Percentiles rank a stretch among this genome's conserved stretches.
Evolutionary conservation across 2,329 filamentous ascomycete genomes (phyloP).

Genomic region (Knufia fluminis): DNA sequence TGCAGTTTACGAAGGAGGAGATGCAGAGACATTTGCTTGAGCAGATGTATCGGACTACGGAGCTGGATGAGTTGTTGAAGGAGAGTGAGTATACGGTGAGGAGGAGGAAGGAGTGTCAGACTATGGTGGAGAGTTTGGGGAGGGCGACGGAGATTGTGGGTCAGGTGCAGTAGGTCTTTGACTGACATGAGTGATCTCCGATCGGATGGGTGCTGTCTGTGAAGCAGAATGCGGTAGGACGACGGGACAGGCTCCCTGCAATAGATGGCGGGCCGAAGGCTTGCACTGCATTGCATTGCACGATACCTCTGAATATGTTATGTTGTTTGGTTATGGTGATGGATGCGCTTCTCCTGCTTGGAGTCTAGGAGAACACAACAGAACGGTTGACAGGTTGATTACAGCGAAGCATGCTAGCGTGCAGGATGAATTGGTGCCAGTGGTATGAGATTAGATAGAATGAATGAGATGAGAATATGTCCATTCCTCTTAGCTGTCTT

Average conservation of each 20-base stretch:
- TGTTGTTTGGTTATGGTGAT: background rate
- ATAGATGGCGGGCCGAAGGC: background rate
- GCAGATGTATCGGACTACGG: conserved; percentile 89
- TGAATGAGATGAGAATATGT: background rate
- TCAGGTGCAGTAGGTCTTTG: conserved; percentile 46
- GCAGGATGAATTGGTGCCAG: background rate
- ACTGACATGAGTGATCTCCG: background rate
- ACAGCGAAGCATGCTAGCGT: background rate
- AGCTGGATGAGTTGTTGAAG: conserved; percentile 88
- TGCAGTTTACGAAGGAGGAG: conserved; percentile 90
- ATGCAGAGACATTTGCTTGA: conserved; percentile 97
- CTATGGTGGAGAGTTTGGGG: conserved; percentile 92
- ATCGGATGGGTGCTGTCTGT: too few relatives aligned
- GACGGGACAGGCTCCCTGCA: too few relatives aligned
- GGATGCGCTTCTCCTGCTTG: background rate
- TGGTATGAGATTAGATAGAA: background rate
- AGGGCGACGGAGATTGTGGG: conserved; percentile 95
- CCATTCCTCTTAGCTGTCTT: background rate
- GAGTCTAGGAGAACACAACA: background rate
- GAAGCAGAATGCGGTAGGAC: too few relatives aligned
- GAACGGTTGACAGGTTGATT: background rate
- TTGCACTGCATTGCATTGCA: background rate
- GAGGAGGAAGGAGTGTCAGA: conserved; percentile 93
- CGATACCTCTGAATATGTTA: background rate
- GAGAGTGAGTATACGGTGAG: conserved; percentile 96